Conservation (phyloP, 2,329 filamentous ascomycete species). For the Apiospora phragmitis region DNA sequence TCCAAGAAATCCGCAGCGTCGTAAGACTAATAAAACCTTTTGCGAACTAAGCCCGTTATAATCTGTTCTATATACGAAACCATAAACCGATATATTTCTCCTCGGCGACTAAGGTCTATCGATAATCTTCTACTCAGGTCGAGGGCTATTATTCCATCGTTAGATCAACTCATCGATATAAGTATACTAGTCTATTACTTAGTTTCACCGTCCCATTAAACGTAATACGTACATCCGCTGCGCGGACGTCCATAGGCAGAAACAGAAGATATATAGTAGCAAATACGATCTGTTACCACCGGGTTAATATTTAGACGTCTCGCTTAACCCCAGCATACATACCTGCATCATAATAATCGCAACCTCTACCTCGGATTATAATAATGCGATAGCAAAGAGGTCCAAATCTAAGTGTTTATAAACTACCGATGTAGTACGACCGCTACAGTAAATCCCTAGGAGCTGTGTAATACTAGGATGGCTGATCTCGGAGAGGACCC, state of each 20-base stretch:
- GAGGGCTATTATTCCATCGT: not conserved
- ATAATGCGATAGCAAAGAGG: constrained; percentile 4
- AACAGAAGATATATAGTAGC: not conserved
- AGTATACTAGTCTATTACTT: not conserved
- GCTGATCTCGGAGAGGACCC: constrained; percentile 3
- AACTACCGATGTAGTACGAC: constrained; percentile 1
- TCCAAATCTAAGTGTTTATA: constrained; percentile 9
- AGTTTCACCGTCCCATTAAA: constrained; percentile 5
- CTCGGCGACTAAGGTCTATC: no score
- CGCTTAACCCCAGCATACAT: not conserved
- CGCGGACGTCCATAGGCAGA: not conserved
- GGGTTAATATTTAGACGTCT: not conserved
- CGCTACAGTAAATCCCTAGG: constrained; percentile 9
- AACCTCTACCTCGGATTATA: constrained; percentile 10
- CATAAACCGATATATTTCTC: no score
- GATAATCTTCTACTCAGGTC: no score
- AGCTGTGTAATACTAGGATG: constrained; percentile 10
- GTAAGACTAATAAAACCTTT: no score
- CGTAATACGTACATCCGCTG: not conserved
- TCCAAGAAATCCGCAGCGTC: not conserved
- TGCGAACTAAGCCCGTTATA: no score
- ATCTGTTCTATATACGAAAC: no score
- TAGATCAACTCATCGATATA: not conserved
- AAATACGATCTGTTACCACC: not conserved
- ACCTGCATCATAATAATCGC: constrained; percentile 11